These are phyloP conservation scores for Curvularia eragrostidis DNA, from an alignment of 2,329 filamentous ascomycete genomes.

Conservation along the genomic window DNA sequence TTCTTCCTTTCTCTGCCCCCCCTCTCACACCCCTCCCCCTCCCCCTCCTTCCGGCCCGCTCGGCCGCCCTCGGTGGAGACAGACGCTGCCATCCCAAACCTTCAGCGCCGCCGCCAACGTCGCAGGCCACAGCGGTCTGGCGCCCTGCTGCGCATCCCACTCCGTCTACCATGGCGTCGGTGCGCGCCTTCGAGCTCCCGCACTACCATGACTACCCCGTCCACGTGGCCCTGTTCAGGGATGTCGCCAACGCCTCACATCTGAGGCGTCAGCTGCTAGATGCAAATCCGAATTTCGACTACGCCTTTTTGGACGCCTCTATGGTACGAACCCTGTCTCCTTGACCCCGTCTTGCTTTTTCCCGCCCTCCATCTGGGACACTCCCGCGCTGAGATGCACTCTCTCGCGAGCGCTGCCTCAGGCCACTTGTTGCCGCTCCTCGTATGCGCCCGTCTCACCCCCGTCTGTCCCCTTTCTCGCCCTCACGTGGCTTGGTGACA, in stretches of 20 bases:
- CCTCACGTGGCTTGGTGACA: background rate
- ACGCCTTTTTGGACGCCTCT: constrained; percentile 88
- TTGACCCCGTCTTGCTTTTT: constrained; percentile 12
- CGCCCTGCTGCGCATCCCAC: constrained; percentile 16
- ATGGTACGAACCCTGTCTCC: constrained; percentile 60
- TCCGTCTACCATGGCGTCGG: constrained; percentile 51
- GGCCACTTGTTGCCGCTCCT: background rate
- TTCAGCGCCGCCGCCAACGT: background rate
- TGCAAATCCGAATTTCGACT: constrained; percentile 85
- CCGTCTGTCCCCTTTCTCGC: background rate
- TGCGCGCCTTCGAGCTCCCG: constrained; percentile 75
- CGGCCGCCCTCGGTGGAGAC: background rate
- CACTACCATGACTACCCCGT: constrained; percentile 76
- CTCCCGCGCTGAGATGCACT: too few relatives aligned
- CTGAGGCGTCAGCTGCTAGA: constrained; percentile 84
- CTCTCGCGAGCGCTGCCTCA: background rate
- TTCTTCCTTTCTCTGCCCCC: background rate
- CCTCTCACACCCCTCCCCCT: background rate
- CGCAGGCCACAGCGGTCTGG: background rate
- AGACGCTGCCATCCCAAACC: background rate
- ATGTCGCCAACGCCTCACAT: constrained; percentile 78
- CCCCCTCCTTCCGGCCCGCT: background rate
- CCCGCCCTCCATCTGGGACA: background rate
- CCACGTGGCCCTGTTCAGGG: constrained; percentile 75
- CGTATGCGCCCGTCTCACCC: background rate